These are phyloP conservation scores for Tephrocybe sp. DNA, from an alignment of 768 basidiomycete genomes.

Conservation along the genomic window DNA sequence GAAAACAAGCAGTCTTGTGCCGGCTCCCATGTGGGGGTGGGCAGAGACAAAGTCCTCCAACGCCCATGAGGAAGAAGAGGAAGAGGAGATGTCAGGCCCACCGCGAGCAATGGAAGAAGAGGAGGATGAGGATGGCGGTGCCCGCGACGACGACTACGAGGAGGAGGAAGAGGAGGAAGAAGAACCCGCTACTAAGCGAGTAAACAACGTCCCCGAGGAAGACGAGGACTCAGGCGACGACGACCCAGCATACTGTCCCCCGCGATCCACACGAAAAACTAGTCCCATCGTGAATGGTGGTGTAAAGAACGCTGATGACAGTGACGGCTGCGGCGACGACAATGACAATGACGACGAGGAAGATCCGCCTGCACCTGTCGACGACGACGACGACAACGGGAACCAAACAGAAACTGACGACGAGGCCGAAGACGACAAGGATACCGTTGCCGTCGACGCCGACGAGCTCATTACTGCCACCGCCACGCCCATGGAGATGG, in stretches of 20 bases:
- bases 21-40: slow-evolving; percentile 87
- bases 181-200: slow-evolving; percentile 17
- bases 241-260: slow-evolving; percentile 6
- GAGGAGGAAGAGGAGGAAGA: slow-evolving; percentile 25
- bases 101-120: slow-evolving; percentile 64
- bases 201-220: slow-evolving; percentile 10
- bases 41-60: slow-evolving; percentile 48
- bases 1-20: slow-evolving; percentile 56
- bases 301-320: slow-evolving; percentile 13
- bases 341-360: slow-evolving; percentile 16
- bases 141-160: slow-evolving; percentile 21
- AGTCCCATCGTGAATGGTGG: slow-evolving; percentile 9
- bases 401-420: slow-evolving; percentile 21
- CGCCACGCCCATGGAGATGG: slow-evolving; percentile 21
- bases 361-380: slow-evolving; percentile 2
- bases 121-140: slow-evolving; percentile 43
- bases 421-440: slow-evolving; percentile 26
- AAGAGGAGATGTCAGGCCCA: slow-evolving; percentile 43
- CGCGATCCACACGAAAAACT: slow-evolving; percentile 13
- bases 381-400: slow-evolving; percentile 23
- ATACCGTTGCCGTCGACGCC: slow-evolving; percentile 20
- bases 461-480: slow-evolving; percentile 18
- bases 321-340: slow-evolving; percentile 15
- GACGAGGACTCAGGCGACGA: slow-evolving; percentile 20
- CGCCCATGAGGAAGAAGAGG: slow-evolving; percentile 49